Base-by-base conservation (phyloP, 176 grass and related monocot genomes). In the Carex parvula region DNA sequence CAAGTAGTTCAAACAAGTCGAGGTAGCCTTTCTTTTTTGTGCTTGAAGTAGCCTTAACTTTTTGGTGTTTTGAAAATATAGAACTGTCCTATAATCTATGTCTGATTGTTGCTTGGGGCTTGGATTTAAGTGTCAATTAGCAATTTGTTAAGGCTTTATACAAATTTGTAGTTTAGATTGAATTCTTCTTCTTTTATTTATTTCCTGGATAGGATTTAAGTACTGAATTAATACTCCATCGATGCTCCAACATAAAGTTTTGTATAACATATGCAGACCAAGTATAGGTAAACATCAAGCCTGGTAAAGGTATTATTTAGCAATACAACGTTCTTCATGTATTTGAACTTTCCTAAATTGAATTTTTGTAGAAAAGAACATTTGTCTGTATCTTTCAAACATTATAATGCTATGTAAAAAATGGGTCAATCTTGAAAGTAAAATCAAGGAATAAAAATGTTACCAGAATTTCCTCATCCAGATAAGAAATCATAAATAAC, bases 391-490 rank as follows among this genome's bases (percentile, higher is more conserved):
- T 74, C 67, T 70, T 74, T 74, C 9, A 6, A 53, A 53, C 42
- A 35, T 16, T 35, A 35, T 35, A 22, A 67, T 67, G 29, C 12
- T 60, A 67, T 32, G 64, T 67, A 14, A 46, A 44, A 29, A 20
- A 55, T 32, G 50, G 41, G 3, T 55, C 30, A 55, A 22, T 15
- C 46, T 76, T 77, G 22, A 56, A 30, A 55, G 44, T 57, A 78
- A 55, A 57, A 78, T 52, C 21, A 75, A 75, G 6, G 26, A 30
- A 56, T 14, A 26, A 72, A 79, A 85, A 86, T 71, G 54, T 8
- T 95, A 99, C 96, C 96, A 95, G 29, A 90, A 99, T 99, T 85
- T 95, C 96, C 87, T 99, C 96, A 85, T 99, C 96, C 70, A 99
- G 91, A 76, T 99, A 99, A 81, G 96, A 99, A 81, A 99, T 94